Conservation (phyloP, 2,329 filamentous ascomycete genomes). For the Didymosphaeria variabile region DNA sequence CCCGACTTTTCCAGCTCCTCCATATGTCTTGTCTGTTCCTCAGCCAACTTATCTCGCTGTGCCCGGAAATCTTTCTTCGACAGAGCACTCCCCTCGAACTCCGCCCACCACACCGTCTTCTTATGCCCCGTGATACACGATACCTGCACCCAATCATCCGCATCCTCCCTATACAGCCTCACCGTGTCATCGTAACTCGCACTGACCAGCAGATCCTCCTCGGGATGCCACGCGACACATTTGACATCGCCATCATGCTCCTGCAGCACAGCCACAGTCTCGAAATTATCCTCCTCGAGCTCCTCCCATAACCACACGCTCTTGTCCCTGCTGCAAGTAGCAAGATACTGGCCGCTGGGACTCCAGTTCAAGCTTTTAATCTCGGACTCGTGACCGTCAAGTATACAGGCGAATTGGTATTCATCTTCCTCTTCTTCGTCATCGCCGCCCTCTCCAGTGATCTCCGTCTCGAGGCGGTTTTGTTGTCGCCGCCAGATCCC, state of each 20-base stretch:
- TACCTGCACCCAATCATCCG: slow-evolving; percentile 94
- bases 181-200: slow-evolving; percentile 96
- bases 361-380: slow-evolving; percentile 83
- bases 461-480: slow-evolving; percentile 56
- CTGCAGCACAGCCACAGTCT: slow-evolving; percentile 92
- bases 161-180: slow-evolving; percentile 87
- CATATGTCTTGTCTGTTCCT: slow-evolving; percentile 47
- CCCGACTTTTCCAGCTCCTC: slow-evolving; percentile 53
- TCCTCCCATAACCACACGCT: slow-evolving; percentile 99
- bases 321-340: slow-evolving; percentile 92
- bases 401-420: slow-evolving; percentile 90
- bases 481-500: slow-evolving; percentile 76
- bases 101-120: slow-evolving; percentile 89
- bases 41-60: slow-evolving; percentile 35
- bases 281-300: slow-evolving; percentile 92
- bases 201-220: slow-evolving; percentile 80
- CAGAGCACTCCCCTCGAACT: slow-evolving; percentile 65
- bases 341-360: slow-evolving; percentile 78
- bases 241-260: slow-evolving; percentile 98
- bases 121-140: slow-evolving; percentile 80
- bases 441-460: slow-evolving; percentile 34
- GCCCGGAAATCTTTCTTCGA: slow-evolving; percentile 34
- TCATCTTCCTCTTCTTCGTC: slow-evolving; percentile 73
- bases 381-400: slow-evolving; percentile 95
- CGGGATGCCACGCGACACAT: slow-evolving; percentile 89